Evolutionary conservation across 345 rosid genomes (phyloP).

Genomic region (Acer yangbiense): DNA sequence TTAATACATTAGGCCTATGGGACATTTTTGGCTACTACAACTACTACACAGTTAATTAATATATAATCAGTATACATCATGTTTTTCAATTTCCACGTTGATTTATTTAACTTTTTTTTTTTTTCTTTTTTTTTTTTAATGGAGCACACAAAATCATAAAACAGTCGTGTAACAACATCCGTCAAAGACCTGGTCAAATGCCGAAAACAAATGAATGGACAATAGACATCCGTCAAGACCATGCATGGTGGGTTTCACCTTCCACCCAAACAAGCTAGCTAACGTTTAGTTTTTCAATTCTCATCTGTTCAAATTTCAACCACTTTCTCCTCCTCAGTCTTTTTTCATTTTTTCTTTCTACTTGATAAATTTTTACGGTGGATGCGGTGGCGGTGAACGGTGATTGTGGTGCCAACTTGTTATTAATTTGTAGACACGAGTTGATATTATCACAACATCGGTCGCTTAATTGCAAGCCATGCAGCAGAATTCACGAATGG

Average conservation of each 20-base stretch:
- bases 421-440: background rate
- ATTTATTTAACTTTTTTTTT: background rate
- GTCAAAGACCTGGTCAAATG: slow-evolving; percentile 28
- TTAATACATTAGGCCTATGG: too few relatives aligned
- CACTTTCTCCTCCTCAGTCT: background rate
- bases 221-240: background rate
- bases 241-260: background rate
- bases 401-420: slow-evolving; percentile 3
- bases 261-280: slow-evolving; percentile 3
- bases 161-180: background rate
- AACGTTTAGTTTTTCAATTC: background rate
- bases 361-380: background rate
- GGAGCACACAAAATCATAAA: too few relatives aligned
- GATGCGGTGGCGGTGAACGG: background rate
- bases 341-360: background rate
- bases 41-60: too few relatives aligned
- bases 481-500: slow-evolving; percentile 29
- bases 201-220: slow-evolving; percentile 17
- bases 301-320: background rate
- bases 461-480: too few relatives aligned
- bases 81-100: background rate
- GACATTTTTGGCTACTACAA: too few relatives aligned
- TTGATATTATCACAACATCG: background rate
- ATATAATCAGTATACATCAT: background rate
- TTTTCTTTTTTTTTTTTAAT: background rate